phyloP scores from a whole-genome alignment of 2,329 filamentous ascomycete genomes.

The Phoma herbarum region DNA sequence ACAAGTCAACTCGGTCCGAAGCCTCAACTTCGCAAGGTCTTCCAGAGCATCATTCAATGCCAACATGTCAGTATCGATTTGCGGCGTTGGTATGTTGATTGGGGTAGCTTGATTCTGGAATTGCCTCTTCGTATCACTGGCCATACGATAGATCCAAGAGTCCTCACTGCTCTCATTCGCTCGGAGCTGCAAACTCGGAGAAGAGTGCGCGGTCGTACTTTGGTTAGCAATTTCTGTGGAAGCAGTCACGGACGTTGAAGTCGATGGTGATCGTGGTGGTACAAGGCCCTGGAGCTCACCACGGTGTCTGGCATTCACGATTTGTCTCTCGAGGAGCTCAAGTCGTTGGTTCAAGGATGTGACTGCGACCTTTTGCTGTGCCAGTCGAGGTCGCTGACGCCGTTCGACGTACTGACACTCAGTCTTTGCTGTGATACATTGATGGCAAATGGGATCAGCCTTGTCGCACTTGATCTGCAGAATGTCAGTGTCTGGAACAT shows the following conservation, averaged over 20 bases:
- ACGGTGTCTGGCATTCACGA: neutral
- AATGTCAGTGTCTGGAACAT: neutral
- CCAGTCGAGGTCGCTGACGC: neutral
- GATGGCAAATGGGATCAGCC: neutral
- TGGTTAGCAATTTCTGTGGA: neutral
- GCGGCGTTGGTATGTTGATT: neutral
- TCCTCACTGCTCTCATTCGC: neutral
- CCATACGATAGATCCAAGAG: neutral
- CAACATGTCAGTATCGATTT: neutral
- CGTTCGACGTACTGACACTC: neutral
- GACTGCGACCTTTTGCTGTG: neutral
- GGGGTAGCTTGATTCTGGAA: neutral
- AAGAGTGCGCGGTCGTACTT: neutral
- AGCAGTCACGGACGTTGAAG: neutral
- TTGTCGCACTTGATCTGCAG: neutral
- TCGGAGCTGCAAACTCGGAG: neutral
- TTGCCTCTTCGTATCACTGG: neutral
- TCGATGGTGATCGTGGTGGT: neutral
- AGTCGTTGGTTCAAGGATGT: neutral
- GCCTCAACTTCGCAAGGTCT: neutral
- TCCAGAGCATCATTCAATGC: neutral
- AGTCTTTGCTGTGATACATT: neutral
- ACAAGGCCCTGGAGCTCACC: neutral
- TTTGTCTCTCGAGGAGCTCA: neutral
- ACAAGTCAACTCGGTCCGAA: neutral